Percentiles rank a stretch among this genome's conserved stretches.
phyloP scores from a whole-genome alignment of 1,284 basidiomycete species.

The Austropuccinia psidii region DNA sequence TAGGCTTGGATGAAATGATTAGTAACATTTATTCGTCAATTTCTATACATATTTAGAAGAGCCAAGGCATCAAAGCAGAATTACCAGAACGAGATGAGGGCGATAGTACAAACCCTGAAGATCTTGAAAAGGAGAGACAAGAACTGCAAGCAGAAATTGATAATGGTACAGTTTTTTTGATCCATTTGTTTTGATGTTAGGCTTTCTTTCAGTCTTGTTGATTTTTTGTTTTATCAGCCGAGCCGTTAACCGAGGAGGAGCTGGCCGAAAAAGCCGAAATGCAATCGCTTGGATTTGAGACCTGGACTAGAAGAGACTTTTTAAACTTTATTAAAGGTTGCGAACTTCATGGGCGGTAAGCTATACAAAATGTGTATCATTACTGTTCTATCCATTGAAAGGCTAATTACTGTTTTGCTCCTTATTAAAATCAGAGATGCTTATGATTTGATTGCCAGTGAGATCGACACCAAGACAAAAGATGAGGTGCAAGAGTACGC shows the following conservation, averaged over 20 bases:
- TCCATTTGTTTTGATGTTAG: neutral
- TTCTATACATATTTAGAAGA: constrained; percentile 30
- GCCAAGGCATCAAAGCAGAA: constrained; percentile 35
- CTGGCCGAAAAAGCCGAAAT: constrained; percentile 67
- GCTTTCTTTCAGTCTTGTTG: neutral
- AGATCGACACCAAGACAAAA: constrained; percentile 77
- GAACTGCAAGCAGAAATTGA: constrained; percentile 58
- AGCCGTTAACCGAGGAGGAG: constrained; percentile 79
- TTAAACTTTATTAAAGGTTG: constrained; percentile 79
- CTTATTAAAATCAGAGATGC: constrained; percentile 55
- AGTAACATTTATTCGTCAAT: neutral
- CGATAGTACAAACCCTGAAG: constrained; percentile 63
- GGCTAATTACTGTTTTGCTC: neutral
- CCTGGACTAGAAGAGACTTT: constrained; percentile 88
- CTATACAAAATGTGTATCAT: neutral
- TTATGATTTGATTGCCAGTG: constrained; percentile 67
- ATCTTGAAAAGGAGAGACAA: constrained; percentile 78
- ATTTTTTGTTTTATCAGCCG: constrained; percentile 53
- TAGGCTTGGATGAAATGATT: constrained; percentile 7
- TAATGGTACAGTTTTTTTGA: constrained; percentile 32
- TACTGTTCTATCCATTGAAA: neutral
- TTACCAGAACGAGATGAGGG: constrained; percentile 61
- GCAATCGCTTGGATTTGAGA: constrained; percentile 70
- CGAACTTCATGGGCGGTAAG: constrained; percentile 70
- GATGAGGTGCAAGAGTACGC: constrained; percentile 76